phyloP scores from a whole-genome alignment of 2,329 filamentous ascomycete genomes.

The Hypoxylon rubiginosum region DNA sequence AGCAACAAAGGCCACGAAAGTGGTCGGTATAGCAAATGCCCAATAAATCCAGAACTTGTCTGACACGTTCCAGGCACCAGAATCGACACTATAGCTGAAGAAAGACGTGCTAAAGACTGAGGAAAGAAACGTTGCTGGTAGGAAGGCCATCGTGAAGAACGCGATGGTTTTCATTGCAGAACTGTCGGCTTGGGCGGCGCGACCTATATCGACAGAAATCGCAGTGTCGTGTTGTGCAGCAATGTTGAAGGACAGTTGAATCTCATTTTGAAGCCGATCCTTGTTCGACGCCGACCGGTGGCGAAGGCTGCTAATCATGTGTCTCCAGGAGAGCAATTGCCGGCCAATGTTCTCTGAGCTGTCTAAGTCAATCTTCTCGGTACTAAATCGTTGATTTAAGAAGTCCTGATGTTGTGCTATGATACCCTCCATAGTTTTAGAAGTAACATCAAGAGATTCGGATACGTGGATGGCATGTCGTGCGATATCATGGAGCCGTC shows the following conservation, averaged over 20 bases:
- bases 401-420: slow-evolving; percentile 50
- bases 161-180: slow-evolving; percentile 66
- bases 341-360: slow-evolving; percentile 46
- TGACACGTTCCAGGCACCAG: slow-evolving; percentile 46
- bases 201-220: slow-evolving; percentile 56
- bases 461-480: slow-evolving; percentile 61
- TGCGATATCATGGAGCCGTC: slow-evolving; percentile 57
- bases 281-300: slow-evolving; percentile 56
- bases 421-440: slow-evolving; percentile 52
- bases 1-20: too few relatives aligned
- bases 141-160: slow-evolving; percentile 62
- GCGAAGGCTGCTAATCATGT: slow-evolving; percentile 54
- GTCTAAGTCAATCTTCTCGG: not conserved
- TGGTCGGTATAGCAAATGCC: slow-evolving; percentile 47
- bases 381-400: slow-evolving; percentile 10
- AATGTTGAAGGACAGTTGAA: slow-evolving; percentile 65
- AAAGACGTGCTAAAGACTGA: slow-evolving; percentile 63
- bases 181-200: slow-evolving; percentile 60
- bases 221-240: slow-evolving; percentile 59
- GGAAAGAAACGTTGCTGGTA: slow-evolving; percentile 65
- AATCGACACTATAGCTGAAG: slow-evolving; percentile 51
- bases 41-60: slow-evolving; percentile 52
- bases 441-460: slow-evolving; percentile 57
- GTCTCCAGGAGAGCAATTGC: slow-evolving; percentile 52
- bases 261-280: slow-evolving; percentile 65